phyloP scores from a whole-genome alignment of 1,139 yeast genomes.

The Debaryomyces udenii region DNA sequence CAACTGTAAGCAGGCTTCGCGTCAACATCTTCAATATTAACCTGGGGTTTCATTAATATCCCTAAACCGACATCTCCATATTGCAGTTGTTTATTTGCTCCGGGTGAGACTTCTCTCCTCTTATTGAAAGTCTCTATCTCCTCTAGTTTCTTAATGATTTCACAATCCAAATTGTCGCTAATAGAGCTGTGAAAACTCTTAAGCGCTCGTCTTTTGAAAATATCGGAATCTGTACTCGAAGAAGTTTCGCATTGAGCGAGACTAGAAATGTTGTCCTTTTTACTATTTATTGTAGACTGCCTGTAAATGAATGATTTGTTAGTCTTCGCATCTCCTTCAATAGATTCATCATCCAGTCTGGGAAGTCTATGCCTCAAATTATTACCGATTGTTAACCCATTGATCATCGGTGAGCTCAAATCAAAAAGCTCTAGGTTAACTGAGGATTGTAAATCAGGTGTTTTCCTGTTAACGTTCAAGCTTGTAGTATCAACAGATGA shows the following conservation, averaged over 20 bases:
- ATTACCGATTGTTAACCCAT: constrained; percentile 41
- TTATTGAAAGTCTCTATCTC: constrained; percentile 20
- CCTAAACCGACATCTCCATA: constrained; percentile 15
- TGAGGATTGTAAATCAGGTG: constrained; percentile 15
- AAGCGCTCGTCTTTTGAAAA: constrained; percentile 15
- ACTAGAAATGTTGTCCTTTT: not conserved
- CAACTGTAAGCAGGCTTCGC: too few relatives aligned
- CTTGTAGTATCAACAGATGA: constrained; percentile 18
- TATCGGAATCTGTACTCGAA: constrained; percentile 5
- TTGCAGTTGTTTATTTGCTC: not conserved
- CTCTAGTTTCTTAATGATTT: constrained; percentile 20
- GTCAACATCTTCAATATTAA: not conserved
- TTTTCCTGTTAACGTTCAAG: constrained; percentile 5
- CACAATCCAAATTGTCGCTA: constrained; percentile 29
- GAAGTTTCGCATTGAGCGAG: not conserved
- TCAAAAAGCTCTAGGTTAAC: constrained; percentile 31
- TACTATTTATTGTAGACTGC: constrained; percentile 7
- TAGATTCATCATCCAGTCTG: constrained; percentile 7
- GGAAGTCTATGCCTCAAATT: constrained; percentile 27
- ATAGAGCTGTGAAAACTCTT: constrained; percentile 38
- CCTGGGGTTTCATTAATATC: constrained; percentile 8
- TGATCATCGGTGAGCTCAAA: constrained; percentile 38
- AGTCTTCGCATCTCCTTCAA: constrained; percentile 2
- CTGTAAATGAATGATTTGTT: constrained; percentile 27
- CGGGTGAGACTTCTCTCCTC: constrained; percentile 1